Conservation (phyloP, 2,329 filamentous ascomycete species). For the Pyricularia pennisetigena region DNA sequence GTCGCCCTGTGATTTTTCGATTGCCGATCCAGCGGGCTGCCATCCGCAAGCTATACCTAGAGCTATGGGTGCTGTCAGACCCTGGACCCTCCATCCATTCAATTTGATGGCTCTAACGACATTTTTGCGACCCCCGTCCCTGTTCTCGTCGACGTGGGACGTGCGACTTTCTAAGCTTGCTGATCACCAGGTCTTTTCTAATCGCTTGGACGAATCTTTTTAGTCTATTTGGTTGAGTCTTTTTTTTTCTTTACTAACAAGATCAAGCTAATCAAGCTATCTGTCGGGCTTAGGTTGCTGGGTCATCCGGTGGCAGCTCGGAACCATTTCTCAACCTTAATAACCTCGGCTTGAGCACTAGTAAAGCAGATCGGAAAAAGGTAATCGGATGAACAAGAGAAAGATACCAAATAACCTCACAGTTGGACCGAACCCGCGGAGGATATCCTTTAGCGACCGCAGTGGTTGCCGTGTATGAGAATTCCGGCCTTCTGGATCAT, state of each 20-base stretch:
- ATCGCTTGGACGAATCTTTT: not conserved
- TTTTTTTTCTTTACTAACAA: not conserved
- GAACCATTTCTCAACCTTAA: not conserved
- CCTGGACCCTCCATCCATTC: not conserved
- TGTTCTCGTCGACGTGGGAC: not conserved
- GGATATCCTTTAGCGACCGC: not conserved
- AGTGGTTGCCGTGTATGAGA: not conserved
- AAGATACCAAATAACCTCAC: not conserved
- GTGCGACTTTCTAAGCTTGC: not conserved
- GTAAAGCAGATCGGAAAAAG: not conserved
- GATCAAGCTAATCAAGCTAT: not conserved
- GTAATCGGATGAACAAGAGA: not conserved
- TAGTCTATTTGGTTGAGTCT: not conserved
- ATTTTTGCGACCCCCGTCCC: not conserved
- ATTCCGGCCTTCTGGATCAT: not conserved
- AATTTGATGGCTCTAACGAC: not conserved
- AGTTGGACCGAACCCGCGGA: not conserved
- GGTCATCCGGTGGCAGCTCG: not conserved
- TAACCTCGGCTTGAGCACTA: not conserved
- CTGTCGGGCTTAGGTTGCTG: not conserved
- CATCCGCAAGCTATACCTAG: not conserved
- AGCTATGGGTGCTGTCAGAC: not conserved
- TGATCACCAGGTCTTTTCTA: not conserved
- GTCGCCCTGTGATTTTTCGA: not conserved
- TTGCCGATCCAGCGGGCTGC: not conserved